Evolutionary conservation across 2,329 filamentous ascomycete genomes (phyloP), one percentile per base, ranked within the genome.

Genomic region (Coniochaeta sp.): DNA sequence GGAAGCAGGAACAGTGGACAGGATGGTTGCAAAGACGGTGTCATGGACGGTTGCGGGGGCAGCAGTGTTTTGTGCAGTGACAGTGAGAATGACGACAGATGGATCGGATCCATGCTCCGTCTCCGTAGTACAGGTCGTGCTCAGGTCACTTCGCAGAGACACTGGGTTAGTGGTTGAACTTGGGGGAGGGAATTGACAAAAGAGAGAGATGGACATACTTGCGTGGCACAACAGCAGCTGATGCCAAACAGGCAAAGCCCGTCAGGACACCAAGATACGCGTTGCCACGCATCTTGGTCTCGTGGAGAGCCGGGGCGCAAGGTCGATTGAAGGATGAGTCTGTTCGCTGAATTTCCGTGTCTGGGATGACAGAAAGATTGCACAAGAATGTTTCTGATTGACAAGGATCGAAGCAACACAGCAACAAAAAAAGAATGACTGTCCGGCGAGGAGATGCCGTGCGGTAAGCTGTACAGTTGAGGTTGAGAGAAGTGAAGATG

Each of bases 71-170:
- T 64, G 61, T 13, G 70, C 67, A 50, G 65, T 67, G 48, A 77
- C 64, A 30, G 76, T 78, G 56, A 79, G 63, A 57, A 77, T 74
- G 54, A 78, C 67, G 33, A 76, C 78, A 31, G 66, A 69, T 31
- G 70, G 71, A 7, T 62, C 61, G 52, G 67, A 59, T 35, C 66
- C 53, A 54, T 56, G 48, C 27, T 56, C 8, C 22, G 38, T 48
- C 26, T 32, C 30, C 30, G n/a, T 9, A 32, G 68, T 63, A 57
- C 76, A 78, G 22, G 68, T 73, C 47, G 64, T 59, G 35, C 45
- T 48, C 16, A 53, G 48, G 32, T 54, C 55, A 40, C 49, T 58
- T 30, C 57, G 56, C 50, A 51, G 42, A 40, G 45, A 47, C n/a
- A 30, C 45, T 13, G 6, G 24, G 26, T 48, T 14, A 48, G 45